phyloP scores from a whole-genome alignment of 345 rosid species.

The Viola odorata region DNA sequence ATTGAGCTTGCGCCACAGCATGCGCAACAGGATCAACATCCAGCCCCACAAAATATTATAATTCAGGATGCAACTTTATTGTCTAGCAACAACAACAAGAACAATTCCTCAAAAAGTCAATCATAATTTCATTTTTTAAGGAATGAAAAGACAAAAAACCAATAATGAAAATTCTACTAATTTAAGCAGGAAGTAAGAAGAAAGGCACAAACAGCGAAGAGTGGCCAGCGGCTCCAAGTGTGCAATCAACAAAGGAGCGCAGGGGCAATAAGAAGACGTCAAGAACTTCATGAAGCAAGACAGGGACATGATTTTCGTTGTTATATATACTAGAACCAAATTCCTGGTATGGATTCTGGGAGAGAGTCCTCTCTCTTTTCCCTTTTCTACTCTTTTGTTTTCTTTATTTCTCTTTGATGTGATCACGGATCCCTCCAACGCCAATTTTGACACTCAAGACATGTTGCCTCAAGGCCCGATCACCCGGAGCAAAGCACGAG shows the following conservation, averaged over 20 bases:
- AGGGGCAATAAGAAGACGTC: conserved; percentile 56
- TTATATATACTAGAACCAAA: not conserved
- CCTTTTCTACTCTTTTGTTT: not conserved
- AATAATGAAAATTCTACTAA: not conserved
- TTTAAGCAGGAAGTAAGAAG: not conserved
- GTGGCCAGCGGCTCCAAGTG: conserved; percentile 92
- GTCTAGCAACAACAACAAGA: conserved; percentile 38
- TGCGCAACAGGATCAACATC: conserved; percentile 89
- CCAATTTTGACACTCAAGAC: too few species aligned
- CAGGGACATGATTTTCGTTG: conserved; percentile 51
- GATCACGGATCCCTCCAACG: too few species aligned
- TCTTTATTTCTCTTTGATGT: too few species aligned
- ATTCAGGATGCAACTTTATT: conserved; percentile 59
- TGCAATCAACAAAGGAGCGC: conserved; percentile 77
- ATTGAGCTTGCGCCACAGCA: conserved; percentile 45
- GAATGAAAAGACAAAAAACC: not conserved
- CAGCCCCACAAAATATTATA: conserved; percentile 63
- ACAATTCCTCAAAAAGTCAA: not conserved
- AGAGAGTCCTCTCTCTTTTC: conserved; percentile 72
- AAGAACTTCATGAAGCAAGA: conserved; percentile 74
- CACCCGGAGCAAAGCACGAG: too few species aligned
- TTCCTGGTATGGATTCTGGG: conserved; percentile 43
- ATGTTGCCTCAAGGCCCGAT: too few species aligned
- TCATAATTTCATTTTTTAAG: too few species aligned
- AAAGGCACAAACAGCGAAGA: conserved; percentile 62